Conservation (phyloP, 805 yeast genomes). For the Cyberlindnera euphorbiiphila region DNA sequence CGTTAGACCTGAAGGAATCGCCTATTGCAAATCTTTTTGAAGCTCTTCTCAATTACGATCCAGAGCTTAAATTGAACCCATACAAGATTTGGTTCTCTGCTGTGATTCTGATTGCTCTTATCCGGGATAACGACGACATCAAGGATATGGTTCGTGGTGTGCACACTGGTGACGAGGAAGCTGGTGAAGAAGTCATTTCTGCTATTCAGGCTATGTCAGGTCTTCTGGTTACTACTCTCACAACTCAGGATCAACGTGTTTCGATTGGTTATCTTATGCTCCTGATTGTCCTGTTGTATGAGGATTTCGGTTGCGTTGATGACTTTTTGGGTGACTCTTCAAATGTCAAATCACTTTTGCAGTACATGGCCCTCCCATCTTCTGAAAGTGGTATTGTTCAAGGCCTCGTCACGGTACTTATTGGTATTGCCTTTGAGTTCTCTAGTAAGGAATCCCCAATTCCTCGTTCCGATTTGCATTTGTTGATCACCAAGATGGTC, state of each 20-base stretch:
- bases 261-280: slow-evolving; percentile 76
- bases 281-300: slow-evolving; percentile 72
- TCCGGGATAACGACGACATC: slow-evolving; percentile 50
- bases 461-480: slow-evolving; percentile 54
- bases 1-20: slow-evolving; percentile 18
- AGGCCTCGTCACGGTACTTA: slow-evolving; percentile 64
- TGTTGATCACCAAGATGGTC: slow-evolving; percentile 61
- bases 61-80: slow-evolving; percentile 71
- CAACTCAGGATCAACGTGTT: slow-evolving; percentile 65
- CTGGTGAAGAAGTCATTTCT: slow-evolving; percentile 66
- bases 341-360: slow-evolving; percentile 60
- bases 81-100: slow-evolving; percentile 84
- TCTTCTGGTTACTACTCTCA: slow-evolving; percentile 60
- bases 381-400: slow-evolving; percentile 57
- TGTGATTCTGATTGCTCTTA: slow-evolving; percentile 55
- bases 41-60: slow-evolving; percentile 72
- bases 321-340: slow-evolving; percentile 70
- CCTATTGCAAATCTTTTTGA: slow-evolving; percentile 62
- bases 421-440: slow-evolving; percentile 83
- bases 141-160: slow-evolving; percentile 46
- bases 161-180: slow-evolving; percentile 53
- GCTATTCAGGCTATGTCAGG: slow-evolving; percentile 77
- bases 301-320: slow-evolving; percentile 68
- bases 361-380: slow-evolving; percentile 52
- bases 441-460: slow-evolving; percentile 56